Evolutionary conservation across 345 rosid species (phyloP).

Genomic region (Aurinia saxatilis): DNA sequence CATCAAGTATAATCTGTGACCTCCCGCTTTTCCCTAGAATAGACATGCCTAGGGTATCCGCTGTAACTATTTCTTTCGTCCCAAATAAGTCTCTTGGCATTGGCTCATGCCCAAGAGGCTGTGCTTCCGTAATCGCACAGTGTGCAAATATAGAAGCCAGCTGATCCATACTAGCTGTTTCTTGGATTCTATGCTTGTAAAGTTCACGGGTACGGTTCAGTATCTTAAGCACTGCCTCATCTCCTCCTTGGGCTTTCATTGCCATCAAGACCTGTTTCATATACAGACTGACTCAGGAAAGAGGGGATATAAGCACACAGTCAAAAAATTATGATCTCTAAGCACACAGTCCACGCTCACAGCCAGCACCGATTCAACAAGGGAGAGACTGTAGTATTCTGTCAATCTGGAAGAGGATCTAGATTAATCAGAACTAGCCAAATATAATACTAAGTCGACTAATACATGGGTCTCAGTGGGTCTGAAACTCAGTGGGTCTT

Average conservation of each 20-base stretch:
- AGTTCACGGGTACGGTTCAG: constrained; percentile 70
- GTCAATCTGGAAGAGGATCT: not conserved
- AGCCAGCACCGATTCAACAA: not conserved
- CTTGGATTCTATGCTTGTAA: constrained; percentile 47
- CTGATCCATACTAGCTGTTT: constrained; percentile 55
- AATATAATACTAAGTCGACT: not conserved
- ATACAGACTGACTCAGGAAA: constrained; percentile 3
- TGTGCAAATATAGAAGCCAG: constrained; percentile 87
- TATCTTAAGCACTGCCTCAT: constrained; percentile 57
- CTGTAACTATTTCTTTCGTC: constrained; percentile 14
- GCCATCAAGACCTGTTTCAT: constrained; percentile 78
- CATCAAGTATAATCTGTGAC: constrained; percentile 74
- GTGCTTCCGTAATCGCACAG: constrained; percentile 81
- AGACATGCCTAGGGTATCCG: constrained; percentile 49
- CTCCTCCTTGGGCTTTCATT: constrained; percentile 64
- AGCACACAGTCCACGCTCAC: not conserved
- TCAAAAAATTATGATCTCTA: not conserved
- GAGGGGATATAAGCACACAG: not conserved
- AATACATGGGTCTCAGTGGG: not conserved
- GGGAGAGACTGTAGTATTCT: not conserved
- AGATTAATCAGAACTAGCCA: not conserved
- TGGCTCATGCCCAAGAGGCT: constrained; percentile 39
- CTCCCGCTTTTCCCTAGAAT: constrained; percentile 79
- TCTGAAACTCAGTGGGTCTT: too few relatives aligned
- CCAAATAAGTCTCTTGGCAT: constrained; percentile 5